Base-by-base conservation (phyloP, 2,329 filamentous ascomycete genomes). In the Incumbomyces delicatus region DNA sequence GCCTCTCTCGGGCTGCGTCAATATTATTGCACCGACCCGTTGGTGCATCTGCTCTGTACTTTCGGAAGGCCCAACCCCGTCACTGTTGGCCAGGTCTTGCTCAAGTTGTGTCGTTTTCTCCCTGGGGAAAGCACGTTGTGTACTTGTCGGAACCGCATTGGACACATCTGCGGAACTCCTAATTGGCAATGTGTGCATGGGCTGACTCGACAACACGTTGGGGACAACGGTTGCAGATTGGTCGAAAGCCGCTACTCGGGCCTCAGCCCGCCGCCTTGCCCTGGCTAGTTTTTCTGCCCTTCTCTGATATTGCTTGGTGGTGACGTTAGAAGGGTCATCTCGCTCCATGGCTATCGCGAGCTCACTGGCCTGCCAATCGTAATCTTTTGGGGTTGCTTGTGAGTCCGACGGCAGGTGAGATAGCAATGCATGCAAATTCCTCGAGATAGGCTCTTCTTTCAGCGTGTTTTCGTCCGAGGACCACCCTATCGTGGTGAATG, bases 1-100 rank as follows among this genome's bases (percentile, higher is more conserved):
- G 17, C 54, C 54, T 42, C 47, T 44, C 37, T 52, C 54, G 5
- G 54, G 54, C 38, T 57, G 54, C 10, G 50, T 55, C 50, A 50
- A 50, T 16, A 31, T 51, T 27, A 57, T n/a, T 35, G 4, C 33
- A 35, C 33, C 12, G 13, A 11, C 16, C 2, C 42, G 45, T 6
- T 45, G 47, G 1, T 17, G 31, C 13, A 27, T 40, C 34, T 50
- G 46, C 31, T 18, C 41, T 37, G 48, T 45, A 36, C 43, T 44
- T 14, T 17, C 16, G 16, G 39, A 33, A 32, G 47, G 52, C 41
- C 46, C 46, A 16, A 52, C 47, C 29, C 50, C 48, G 27, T 34
- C 41, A 10, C 52, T 43, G 11, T 37, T 18, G 31, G 27, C 44
- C 17, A 16, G 30, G 18, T 20, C 33, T 29, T 37, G 14, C 29